A percentile compares a stretch with the other conserved stretches of the same genome.
Evolutionary conservation across 768 basidiomycete genomes (phyloP).

Genomic region (Krasilnikovozyma curviuscula): DNA sequence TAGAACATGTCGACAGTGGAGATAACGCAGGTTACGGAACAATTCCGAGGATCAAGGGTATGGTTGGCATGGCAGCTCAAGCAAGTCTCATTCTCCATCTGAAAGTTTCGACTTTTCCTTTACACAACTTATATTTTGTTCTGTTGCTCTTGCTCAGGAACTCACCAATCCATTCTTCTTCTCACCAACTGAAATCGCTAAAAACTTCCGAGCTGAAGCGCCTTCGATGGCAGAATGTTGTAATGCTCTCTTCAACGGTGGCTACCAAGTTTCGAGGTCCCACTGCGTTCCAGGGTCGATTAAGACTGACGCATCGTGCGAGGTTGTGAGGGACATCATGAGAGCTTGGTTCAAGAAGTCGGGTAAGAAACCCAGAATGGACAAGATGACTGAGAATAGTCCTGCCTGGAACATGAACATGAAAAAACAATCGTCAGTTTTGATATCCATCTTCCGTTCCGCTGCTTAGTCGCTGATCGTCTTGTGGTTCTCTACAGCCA

Average conservation of each 20-base stretch:
- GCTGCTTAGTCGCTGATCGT: not conserved
- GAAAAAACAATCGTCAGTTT: conserved; percentile 1
- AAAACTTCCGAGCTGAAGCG: conserved; percentile 38
- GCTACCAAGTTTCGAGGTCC: conserved; percentile 67
- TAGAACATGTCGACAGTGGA: conserved; percentile 49
- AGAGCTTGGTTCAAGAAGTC: conserved; percentile 56
- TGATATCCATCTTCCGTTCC: not conserved
- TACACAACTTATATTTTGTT: not conserved
- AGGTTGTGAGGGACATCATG: conserved; percentile 59
- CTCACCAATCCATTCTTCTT: conserved; percentile 63
- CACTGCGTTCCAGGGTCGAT: conserved; percentile 76
- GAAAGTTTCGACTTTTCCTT: not conserved
- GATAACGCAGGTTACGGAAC: conserved; percentile 57
- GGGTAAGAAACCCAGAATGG: conserved; percentile 65
- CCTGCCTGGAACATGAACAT: conserved; percentile 40
- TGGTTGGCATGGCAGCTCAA: conserved; percentile 78
- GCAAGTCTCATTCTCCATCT: conserved; percentile 30
- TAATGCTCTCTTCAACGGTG: conserved; percentile 75
- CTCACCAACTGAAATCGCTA: conserved; percentile 57
- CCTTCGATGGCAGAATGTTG: conserved; percentile 39
- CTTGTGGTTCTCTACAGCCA: conserved; percentile 4
- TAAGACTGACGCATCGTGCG: conserved; percentile 62
- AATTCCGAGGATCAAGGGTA: conserved; percentile 70
- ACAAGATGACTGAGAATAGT: conserved; percentile 55
- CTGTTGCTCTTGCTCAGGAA: conserved; percentile 35